Base-by-base conservation (phyloP, 179 eudicot genomes). In the Silene noctiflora region DNA sequence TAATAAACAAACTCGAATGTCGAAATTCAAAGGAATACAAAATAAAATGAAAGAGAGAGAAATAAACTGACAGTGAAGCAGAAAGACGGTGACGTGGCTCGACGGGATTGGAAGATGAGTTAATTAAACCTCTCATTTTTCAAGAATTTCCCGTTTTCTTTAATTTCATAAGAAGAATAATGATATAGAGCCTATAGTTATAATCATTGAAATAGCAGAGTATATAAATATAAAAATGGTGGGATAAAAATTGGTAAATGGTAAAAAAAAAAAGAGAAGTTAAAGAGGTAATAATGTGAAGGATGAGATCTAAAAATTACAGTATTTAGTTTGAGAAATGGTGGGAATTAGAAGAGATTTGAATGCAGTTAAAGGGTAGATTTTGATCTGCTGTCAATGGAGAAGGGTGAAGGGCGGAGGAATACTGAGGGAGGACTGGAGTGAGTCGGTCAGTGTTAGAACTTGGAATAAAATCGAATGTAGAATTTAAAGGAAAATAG, bases 11-110 rank as follows among this genome's bases (percentile, higher is more conserved):
- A 24, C 39, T n/a, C n/a, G n/a, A n/a, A n/a, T n/a, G n/a, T n/a
- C n/a, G n/a, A n/a, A n/a, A n/a, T n/a, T n/a, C n/a, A n/a, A n/a
- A n/a, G n/a, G n/a, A n/a, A n/a, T n/a, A n/a, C n/a, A n/a, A n/a
- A n/a, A n/a, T n/a, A n/a, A n/a, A n/a, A n/a, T n/a, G n/a, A n/a
- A 33, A 66, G 6, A 56, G 2, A 5, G 31, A 31, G 46, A 13
- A 29, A 31, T 24, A 11, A 24, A 75, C 79, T 74, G 22, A 81
- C 81, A 73, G 25, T 8, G 84, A 81, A 81, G 81, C 62, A 75
- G 81, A 81, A 71, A 78, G 76, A 66, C 81, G 84, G 53, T 74
- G 81, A 35, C 84, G 79, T 21, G 81, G 58, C 44, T 81, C 81
- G 13, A 71, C 70, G 2, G 81, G 69, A 46, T 70, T 81, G 27